Evolutionary conservation across 2,329 filamentous ascomycete genomes (phyloP), one percentile per base, ranked within the genome.

Genomic region (Scedosporium minutisporum): DNA sequence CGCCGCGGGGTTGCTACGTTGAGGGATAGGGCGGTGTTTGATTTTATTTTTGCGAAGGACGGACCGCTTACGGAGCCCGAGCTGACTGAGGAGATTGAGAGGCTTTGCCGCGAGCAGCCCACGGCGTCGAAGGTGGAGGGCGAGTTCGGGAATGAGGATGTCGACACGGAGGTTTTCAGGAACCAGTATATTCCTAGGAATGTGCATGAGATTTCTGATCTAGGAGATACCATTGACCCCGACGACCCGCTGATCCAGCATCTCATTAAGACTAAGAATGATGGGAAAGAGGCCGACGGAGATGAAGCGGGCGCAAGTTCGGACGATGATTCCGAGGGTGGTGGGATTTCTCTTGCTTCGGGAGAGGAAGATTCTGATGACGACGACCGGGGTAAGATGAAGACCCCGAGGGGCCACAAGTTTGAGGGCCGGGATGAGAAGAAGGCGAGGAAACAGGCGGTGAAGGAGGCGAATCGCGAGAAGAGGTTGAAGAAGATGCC

Each of bases 101-200:
- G 82, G 62, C 75, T 96, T 3, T 90, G 90, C 69, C 79, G 83
- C 64, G 76, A 79, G 21, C 79, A 83, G 38, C 77, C 78, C 0
- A 74, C 76, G 6, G 78, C 75, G 1, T 78, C 80, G 1, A 78
- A 79, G 57, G 79, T 82, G 4, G 80, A 83, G 53, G 77, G 77
- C 6, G 76, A 76, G 2, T 74, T 71, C 1, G 85, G 83, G 1
- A 81, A 87, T 61, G 79, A 86, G 18, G 88, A 93, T 67, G 86
- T 93, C 9, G 90, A 96, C 69, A 91, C 92, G 63, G 90, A 95
- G 67, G 95, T 97, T 5, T 99, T 97, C 78, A 85, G 93, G 69
- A 89, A 96, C 70, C 91, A 97, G 73, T 99, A 96, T 74, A 97
- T 99, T 61, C 95, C 95, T 0, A 93, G 96, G 74, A 97, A 90